Percentiles rank a stretch among this genome's conserved stretches.
These are phyloP conservation scores for Excoecaria agallocha DNA, from an alignment of 345 rosid species.

Conservation along the genomic window DNA sequence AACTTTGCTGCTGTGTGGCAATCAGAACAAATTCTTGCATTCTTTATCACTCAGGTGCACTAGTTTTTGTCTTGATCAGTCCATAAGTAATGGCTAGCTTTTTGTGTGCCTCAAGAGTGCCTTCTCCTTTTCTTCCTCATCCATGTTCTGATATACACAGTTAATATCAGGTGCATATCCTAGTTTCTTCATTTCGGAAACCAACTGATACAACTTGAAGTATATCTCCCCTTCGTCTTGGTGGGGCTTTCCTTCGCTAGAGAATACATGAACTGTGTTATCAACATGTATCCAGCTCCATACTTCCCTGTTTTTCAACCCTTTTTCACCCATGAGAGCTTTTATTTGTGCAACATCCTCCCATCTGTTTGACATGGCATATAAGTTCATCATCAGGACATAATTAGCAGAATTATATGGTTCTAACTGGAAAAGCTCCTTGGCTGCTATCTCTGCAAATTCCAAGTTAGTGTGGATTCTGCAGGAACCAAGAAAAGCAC, in stretches of 20 bases:
- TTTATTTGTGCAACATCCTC: constrained; percentile 45
- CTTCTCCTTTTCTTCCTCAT: constrained; percentile 61
- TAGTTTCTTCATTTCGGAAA: constrained; percentile 56
- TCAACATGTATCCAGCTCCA: constrained; percentile 79
- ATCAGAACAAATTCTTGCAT: constrained; percentile 65
- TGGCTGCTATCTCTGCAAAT: constrained; percentile 62
- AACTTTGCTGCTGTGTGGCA: constrained; percentile 66
- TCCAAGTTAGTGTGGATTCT: constrained; percentile 49
- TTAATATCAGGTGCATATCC: constrained; percentile 61
- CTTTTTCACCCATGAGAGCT: constrained; percentile 40
- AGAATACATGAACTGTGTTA: constrained; percentile 46
- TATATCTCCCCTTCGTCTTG: constrained; percentile 63
- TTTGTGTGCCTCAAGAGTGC: constrained; percentile 57
- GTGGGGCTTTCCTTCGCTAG: constrained; percentile 53
- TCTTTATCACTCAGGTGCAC: constrained; percentile 62
- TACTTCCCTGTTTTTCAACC: constrained; percentile 40
- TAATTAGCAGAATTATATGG: constrained; percentile 75
- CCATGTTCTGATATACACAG: constrained; percentile 50
- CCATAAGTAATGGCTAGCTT: constrained; percentile 75
- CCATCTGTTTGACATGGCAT: constrained; percentile 58
- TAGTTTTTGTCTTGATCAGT: constrained; percentile 45
- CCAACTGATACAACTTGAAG: constrained; percentile 61
- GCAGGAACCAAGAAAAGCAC: constrained; percentile 72
- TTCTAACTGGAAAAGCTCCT: constrained; percentile 58
- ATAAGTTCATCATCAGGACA: constrained; percentile 55